Percentiles rank a stretch among this genome's conserved stretches.
Evolutionary conservation across 2,329 filamentous ascomycete genomes (phyloP).

Genomic region (Aspergillus tubingensis): DNA sequence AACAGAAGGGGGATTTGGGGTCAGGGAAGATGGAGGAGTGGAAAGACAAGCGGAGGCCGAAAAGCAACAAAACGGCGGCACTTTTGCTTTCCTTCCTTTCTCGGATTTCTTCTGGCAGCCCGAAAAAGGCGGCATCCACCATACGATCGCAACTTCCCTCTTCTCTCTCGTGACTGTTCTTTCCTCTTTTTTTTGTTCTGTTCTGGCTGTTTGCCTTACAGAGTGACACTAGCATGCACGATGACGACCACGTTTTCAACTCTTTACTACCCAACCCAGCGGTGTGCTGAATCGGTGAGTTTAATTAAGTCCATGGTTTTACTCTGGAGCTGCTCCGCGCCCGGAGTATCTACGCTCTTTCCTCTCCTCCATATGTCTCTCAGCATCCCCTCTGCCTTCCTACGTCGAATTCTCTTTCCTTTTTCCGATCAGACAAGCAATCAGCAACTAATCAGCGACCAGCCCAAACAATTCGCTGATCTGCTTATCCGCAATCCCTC

Average conservation of each 20-base stretch:
- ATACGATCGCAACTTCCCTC: neutral
- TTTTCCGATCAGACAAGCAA: neutral
- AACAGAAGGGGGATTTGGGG: neutral
- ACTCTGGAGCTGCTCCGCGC: neutral
- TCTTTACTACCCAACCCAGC: neutral
- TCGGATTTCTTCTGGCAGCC: neutral
- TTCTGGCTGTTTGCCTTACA: neutral
- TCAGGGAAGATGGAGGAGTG: neutral
- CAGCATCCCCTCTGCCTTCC: neutral
- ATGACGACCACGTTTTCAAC: neutral
- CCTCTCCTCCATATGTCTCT: neutral
- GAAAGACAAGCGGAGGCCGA: neutral
- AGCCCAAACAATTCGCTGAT: neutral
- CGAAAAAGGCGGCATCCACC: conserved; percentile 1
- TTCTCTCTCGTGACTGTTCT: neutral
- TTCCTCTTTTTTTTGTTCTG: neutral
- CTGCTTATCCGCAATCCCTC: neutral
- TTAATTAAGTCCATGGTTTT: neutral
- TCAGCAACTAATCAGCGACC: neutral
- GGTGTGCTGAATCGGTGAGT: neutral
- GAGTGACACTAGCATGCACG: neutral
- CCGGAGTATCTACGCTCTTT: neutral
- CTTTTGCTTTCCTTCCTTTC: neutral
- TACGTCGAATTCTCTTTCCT: neutral
- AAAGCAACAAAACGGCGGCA: neutral